Evolutionary conservation across 106 monocot species (phyloP), one percentile per base, ranked within the genome.

Genomic region (Dioscorea zingiberensis): DNA sequence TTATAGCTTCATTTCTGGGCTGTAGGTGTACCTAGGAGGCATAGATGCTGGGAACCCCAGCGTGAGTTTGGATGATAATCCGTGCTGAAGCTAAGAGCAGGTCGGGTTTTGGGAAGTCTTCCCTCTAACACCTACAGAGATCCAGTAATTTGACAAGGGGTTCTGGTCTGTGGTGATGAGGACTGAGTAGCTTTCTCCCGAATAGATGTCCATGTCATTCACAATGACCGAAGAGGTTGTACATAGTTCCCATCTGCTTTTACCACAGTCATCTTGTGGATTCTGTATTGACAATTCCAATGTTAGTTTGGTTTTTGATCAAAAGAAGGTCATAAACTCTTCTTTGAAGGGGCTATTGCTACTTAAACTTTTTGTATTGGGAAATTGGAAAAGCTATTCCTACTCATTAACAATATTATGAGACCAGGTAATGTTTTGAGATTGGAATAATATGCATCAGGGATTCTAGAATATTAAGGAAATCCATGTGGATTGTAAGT

Each of bases 161-260:
- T 69, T 59, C 49, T 78, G 77, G 44, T 85, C 66, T 1, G 85
- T 80, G 49, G 70, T 88, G 32, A 93, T 28, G 23, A 93, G 83
- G 11, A 93, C 88, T 1, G 93, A 93, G 71, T 93, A 88, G 71
- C 79, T 88, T 16, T 93, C 88, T 6, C 93, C 93, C 0, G 93
- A 93, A 70, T 93, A 93, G 38, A 93, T 73, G 66, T 93, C 82
- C 30, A 88, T 73, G 69, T 93, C 78, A 11, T 63, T 54, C 21
- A 88, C 93, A 6, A 27, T n/a, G 26, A n/a, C n/a, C n/a, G n/a
- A n/a, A 93, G 83, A 38, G 93, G 87, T 28, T 85, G 21, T 9
- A 88, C 85, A 49, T 93, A 93, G 85, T 88, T 85, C 15, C 93
- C 93, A 58, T 93, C 93, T 18, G 93, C 88, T 65, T 93, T 88